A percentile compares a stretch with the other conserved stretches of the same genome.
These are phyloP conservation scores for Candida coquimbonensis DNA, from an alignment of 805 yeast genomes.

Conservation along the genomic window DNA sequence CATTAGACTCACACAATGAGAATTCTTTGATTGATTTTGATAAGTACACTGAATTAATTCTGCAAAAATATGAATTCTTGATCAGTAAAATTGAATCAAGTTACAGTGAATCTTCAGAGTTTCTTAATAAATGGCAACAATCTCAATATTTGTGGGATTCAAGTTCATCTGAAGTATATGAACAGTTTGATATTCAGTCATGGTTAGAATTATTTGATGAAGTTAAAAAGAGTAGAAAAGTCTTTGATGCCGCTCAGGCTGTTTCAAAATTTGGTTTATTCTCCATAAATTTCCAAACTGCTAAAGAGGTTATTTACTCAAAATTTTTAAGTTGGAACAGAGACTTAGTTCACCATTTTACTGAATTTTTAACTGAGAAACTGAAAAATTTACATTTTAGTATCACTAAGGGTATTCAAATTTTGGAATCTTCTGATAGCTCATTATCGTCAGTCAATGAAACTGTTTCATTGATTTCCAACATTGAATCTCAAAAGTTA, in stretches of 20 bases:
- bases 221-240: constrained; percentile 33
- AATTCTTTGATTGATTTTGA: constrained; percentile 5
- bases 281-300: constrained; percentile 41
- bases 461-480: constrained; percentile 31
- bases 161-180: constrained; percentile 33
- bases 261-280: constrained; percentile 34
- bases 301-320: constrained; percentile 43
- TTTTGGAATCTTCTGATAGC: constrained; percentile 30
- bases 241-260: constrained; percentile 46
- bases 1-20: constrained; percentile 13
- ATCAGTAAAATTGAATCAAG: constrained; percentile 28
- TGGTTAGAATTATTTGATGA: constrained; percentile 48
- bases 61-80: constrained; percentile 16
- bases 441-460: constrained; percentile 33
- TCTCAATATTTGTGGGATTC: constrained; percentile 58
- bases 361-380: constrained; percentile 27
- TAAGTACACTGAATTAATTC: constrained; percentile 1
- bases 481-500: constrained; percentile 27
- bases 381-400: constrained; percentile 26
- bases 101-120: constrained; percentile 26
- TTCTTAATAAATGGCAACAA: constrained; percentile 44
- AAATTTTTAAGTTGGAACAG: constrained; percentile 57
- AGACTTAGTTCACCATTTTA: constrained; percentile 34
- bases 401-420: constrained; percentile 27
- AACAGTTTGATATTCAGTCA: constrained; percentile 26